Base-by-base conservation (phyloP, 2,329 filamentous ascomycete genomes). In the Anthostomella pinea region DNA sequence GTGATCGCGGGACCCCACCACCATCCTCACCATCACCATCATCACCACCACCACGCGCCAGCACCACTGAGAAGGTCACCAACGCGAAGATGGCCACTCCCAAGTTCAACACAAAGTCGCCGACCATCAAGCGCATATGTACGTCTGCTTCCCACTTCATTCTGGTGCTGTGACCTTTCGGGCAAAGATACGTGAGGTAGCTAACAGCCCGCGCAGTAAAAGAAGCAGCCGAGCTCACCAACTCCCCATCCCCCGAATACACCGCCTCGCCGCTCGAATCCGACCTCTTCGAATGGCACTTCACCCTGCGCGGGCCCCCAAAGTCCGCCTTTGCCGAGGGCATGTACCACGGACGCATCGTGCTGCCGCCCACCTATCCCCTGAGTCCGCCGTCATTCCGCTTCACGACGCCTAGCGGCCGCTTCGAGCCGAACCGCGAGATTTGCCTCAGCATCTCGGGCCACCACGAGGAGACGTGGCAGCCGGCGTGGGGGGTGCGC, bases 251-350 rank as follows among this genome's bases (percentile, higher is more conserved):
- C 3, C 72, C 86, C 35, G 88, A 95, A 68, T 94, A 91, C 66
- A 79, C 84, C 51, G 93, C 91, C 25, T 73, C 82, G 4, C 93
- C 93, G 0, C 79, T 91, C 45, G 91, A 97, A 59, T 73, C 79
- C 20, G 89, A 97, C 65, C 81, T 98, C 35, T 95, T 95, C 67
- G 90, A 97, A 66, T 98, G 93, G 93, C 93, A 98, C 70, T 98
- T 97, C 67, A 98, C 93, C 0, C 74, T 98, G n/a, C 81, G 84
- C 33, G 93, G 93, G 0, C 90, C 91, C 0, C 91, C 91, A 0
- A 72, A 78, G 20, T 90, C 88, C 0, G 79, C 83, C 23, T 96
- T 90, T 66, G 79, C 80, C 28, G 69, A 73, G 20, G 93, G 93
- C 30, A 78, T 96, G 56, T 98, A 97, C 69, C 93, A 98, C 65